Evolutionary conservation across 495 filamentous ascomycete species (phyloP).

Genomic region (Podospora anserina): DNA sequence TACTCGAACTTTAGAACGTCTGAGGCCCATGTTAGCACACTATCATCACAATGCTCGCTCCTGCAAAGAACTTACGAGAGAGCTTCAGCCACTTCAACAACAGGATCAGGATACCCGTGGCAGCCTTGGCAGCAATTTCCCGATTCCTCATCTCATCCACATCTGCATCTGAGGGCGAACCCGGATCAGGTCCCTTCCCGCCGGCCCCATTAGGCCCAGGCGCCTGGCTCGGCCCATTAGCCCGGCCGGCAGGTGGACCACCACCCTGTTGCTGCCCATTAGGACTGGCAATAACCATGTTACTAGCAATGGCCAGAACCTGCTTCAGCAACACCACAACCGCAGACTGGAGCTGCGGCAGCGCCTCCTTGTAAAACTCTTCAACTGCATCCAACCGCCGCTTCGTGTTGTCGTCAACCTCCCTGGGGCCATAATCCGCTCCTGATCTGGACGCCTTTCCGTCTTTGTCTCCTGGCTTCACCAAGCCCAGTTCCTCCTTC

Average conservation of each 20-base stretch:
- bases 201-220: constrained; percentile 26
- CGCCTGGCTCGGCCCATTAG: constrained; percentile 35
- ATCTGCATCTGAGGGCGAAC: constrained; percentile 58
- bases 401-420: constrained; percentile 52
- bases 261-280: constrained; percentile 29
- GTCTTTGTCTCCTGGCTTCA: constrained; percentile 29
- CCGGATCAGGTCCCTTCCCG: constrained; percentile 35
- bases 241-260: constrained; percentile 30
- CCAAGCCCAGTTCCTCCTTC: constrained; percentile 40
- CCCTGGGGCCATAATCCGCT: constrained; percentile 52
- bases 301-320: constrained; percentile 75
- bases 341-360: constrained; percentile 88
- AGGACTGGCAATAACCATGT: constrained; percentile 25
- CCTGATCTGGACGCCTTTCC: constrained; percentile 26
- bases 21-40: constrained; percentile 30
- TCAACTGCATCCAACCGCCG: constrained; percentile 72
- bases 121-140: constrained; percentile 86
- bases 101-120: constrained; percentile 78
- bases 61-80: constrained; percentile 63
- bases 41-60: not conserved
- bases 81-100: constrained; percentile 95
- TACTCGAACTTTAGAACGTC: constrained; percentile 97
- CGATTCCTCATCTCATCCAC: constrained; percentile 73
- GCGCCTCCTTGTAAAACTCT: constrained; percentile 68
- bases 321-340: constrained; percentile 89